Evolutionary conservation across 2,329 filamentous ascomycete species (phyloP).

Genomic region (Diaporthe capsici): DNA sequence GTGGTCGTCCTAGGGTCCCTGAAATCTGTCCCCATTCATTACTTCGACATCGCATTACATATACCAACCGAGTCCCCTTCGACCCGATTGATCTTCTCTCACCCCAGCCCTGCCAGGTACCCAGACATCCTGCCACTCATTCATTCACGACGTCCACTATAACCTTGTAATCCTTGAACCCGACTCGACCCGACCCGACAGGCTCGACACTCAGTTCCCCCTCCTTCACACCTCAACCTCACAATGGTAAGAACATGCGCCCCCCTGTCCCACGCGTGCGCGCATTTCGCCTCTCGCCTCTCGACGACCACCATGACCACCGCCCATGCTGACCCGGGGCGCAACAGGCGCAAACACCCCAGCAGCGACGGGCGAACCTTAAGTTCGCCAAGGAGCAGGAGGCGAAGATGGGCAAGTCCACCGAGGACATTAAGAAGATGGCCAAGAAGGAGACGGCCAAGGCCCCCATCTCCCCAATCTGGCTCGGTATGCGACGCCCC

Average conservation of each 20-base stretch:
- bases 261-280: not conserved
- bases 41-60: conserved; percentile 20
- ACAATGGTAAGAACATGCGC: conserved; percentile 34
- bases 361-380: conserved; percentile 85
- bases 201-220: not conserved
- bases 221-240: conserved; percentile 1
- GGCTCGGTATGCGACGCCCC: conserved; percentile 67
- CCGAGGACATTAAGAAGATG: conserved; percentile 73
- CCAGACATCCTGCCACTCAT: conserved; percentile 11
- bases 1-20: conserved; percentile 36
- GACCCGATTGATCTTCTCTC: conserved; percentile 1
- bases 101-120: conserved; percentile 2
- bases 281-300: not conserved
- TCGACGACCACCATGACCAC: not conserved
- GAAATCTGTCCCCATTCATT: conserved; percentile 47
- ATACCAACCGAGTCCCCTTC: not conserved
- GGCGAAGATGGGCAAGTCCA: conserved; percentile 81
- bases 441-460: conserved; percentile 70
- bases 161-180: not conserved
- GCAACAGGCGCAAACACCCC: conserved; percentile 82
- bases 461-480: conserved; percentile 75
- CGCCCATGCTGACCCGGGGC: not conserved
- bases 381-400: conserved; percentile 83
- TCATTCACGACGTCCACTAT: not conserved
- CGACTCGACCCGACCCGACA: not conserved